Base-by-base conservation (phyloP, 257 asterid genomes). In the Datura wrightii region DNA sequence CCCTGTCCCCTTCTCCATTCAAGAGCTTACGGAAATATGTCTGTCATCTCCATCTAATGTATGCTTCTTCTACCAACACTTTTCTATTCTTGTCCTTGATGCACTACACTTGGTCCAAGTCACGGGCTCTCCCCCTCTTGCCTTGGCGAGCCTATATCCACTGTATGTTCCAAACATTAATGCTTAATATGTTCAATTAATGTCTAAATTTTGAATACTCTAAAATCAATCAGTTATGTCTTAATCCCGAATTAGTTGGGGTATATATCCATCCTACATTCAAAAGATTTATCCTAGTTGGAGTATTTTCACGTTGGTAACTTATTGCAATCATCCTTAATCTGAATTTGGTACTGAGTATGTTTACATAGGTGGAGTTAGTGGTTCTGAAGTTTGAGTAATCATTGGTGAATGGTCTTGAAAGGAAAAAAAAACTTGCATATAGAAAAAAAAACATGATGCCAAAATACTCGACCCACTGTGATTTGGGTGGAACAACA, bases 321-420 rank as follows among this genome's bases (percentile, higher is more conserved):
- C 53, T 42, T 24, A 44, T 42, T 24, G 39, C 34, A 71, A 8
- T 71, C 79, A 31, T 71, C 1, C 55, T 44, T 71, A 71, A 42
- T 44, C 7, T 10, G 8, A 31, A 42, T 42, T 71, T 42, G 39
- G 18, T 71, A 42, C 19, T 71, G 56, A 18, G n/a, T 19, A 44
- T n/a, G 79, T 56, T 71, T 44, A 71, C 56, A 2, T 44, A 10
- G 37, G 79, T 44, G 56, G 79, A 71, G 4, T 71, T 44, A 10
- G 37, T 41, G 55, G 55, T 70, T 70, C 79, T 44, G 16, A 24
- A 71, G 5, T n/a, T 71, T 71, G 34, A 71, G n/a, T 71, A 71
- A n/a, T 44, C 39, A 24, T 71, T 44, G 56, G 37, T 44, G 16
- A 70, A 42, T 41, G 36, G 15, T 70, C 9, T 2, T 8, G 6